A percentile compares a stretch with the other conserved stretches of the same genome.
Conservation (phyloP, 164 flowering plant species). For the Litsea cubeba region DNA sequence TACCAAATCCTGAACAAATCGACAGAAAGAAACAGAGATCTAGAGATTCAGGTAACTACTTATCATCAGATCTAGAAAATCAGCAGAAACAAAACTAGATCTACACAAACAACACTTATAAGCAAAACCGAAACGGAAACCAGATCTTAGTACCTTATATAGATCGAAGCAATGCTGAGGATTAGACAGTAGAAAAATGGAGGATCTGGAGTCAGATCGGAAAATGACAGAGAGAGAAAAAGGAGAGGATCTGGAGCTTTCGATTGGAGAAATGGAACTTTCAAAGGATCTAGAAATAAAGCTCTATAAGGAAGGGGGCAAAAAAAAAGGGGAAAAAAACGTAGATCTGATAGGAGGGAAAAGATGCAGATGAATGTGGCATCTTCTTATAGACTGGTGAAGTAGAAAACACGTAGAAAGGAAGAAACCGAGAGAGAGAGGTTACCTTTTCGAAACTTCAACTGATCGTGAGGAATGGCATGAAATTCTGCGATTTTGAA, state of each 20-base stretch:
- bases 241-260: background rate
- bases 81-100: background rate
- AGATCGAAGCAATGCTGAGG: background rate
- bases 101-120: background rate
- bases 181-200: background rate
- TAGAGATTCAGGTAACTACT: background rate
- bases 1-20: background rate
- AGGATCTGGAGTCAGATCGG: too few relatives aligned
- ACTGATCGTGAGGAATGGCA: background rate
- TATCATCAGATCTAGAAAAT: background rate
- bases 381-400: background rate
- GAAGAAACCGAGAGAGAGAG: background rate
- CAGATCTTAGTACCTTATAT: background rate
- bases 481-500: background rate
- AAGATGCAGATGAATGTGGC: background rate
- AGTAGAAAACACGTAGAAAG: background rate
- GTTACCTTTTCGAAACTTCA: background rate
- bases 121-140: background rate
- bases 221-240: background rate
- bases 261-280: background rate
- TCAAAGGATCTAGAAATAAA: too few relatives aligned
- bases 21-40: background rate
- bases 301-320: too few relatives aligned
- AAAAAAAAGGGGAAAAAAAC: background rate
- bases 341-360: background rate